Conservation (phyloP, 2,329 filamentous ascomycete species). For the Colletotrichum melonis region DNA sequence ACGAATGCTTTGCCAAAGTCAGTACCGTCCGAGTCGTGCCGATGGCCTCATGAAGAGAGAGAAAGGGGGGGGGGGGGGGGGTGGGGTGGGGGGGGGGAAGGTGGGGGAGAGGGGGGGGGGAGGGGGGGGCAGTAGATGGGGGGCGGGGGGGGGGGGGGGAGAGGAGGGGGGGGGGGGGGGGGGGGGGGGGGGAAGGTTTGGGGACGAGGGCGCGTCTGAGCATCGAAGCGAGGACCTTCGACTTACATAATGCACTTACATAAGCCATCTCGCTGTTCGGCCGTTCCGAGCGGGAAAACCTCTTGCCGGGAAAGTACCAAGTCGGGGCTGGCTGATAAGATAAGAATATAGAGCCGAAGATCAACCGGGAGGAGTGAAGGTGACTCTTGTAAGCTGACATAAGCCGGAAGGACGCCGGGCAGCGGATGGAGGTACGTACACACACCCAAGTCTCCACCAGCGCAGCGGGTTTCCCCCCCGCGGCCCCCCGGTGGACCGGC, state of each 20-base stretch:
- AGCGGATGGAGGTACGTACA: not conserved
- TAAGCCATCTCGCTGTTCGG: not conserved
- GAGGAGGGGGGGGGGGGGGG: too few species aligned
- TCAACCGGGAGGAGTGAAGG: not conserved
- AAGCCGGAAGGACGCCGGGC: not conserved
- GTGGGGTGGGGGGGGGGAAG: too few species aligned
- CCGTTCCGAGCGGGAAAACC: not conserved
- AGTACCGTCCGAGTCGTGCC: not conserved
- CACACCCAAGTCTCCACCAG: not conserved
- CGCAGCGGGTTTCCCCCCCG: not conserved
- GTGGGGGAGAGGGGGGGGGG: too few species aligned
- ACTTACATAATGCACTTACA: not conserved
- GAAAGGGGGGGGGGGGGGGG: too few species aligned
- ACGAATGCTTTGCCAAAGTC: not conserved
- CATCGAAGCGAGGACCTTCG: not conserved
- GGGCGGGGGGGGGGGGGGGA: too few species aligned
- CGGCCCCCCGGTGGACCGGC: not conserved
- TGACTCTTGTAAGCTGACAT: not conserved
- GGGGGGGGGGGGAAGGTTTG: not conserved
- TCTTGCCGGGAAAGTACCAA: rapidly evolving
- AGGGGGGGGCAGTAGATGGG: too few species aligned
- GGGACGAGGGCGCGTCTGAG: not conserved
- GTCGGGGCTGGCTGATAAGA: not conserved
- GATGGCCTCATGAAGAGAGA: not conserved
- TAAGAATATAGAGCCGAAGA: not conserved